Percentiles rank a stretch among this genome's conserved stretches.
Conservation (phyloP, 805 yeast genomes). For the Yarrowia sp. region DNA sequence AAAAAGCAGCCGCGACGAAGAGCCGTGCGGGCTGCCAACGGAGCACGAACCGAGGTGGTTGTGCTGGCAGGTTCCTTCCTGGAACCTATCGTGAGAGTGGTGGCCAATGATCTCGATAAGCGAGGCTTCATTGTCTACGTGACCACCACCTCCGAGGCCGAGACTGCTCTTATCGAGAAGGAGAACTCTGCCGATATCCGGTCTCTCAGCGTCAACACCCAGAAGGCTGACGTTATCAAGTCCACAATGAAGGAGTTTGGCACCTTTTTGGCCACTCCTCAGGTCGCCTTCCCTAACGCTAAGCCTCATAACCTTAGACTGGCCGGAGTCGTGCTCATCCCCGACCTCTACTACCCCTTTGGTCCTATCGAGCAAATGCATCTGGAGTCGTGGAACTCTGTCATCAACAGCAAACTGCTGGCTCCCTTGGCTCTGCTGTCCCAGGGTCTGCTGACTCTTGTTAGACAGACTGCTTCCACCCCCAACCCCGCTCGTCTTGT, state of each 20-base stretch:
- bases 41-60: conserved; percentile 78
- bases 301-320: conserved; percentile 62
- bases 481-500: conserved; percentile 52
- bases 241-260: conserved; percentile 60
- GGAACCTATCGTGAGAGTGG: conserved; percentile 71
- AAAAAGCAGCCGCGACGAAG: conserved; percentile 52
- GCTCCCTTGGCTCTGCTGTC: conserved; percentile 61
- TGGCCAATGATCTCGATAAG: conserved; percentile 75
- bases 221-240: conserved; percentile 54
- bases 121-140: conserved; percentile 84
- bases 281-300: conserved; percentile 65
- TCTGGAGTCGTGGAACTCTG: conserved; percentile 59
- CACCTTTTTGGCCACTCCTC: conserved; percentile 59
- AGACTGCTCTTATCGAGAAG: conserved; percentile 55
- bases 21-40: conserved; percentile 68
- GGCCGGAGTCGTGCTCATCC: conserved; percentile 72
- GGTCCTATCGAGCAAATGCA: conserved; percentile 71
- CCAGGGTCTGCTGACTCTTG: conserved; percentile 62
- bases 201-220: conserved; percentile 62
- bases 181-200: conserved; percentile 75
- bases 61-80: conserved; percentile 77
- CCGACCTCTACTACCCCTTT: conserved; percentile 69
- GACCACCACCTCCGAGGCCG: conserved; percentile 67
- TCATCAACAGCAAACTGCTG: conserved; percentile 56
- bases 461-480: conserved; percentile 57